Evolutionary conservation across 768 basidiomycete species (phyloP).

Genomic region (Boletus tylopilopsis): DNA sequence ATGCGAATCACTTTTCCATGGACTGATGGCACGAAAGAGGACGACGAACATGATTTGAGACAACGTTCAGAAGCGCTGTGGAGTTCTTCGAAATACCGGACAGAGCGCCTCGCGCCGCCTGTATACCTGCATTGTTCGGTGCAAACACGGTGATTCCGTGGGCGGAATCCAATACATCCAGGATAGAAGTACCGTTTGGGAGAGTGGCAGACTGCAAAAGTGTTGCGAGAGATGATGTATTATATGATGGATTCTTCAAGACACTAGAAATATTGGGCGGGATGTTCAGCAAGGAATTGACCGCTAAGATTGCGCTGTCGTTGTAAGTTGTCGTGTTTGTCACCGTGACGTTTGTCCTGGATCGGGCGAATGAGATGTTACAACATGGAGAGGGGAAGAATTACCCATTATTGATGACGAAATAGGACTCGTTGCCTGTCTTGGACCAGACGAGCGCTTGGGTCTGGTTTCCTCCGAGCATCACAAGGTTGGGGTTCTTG

Average conservation of each 20-base stretch:
- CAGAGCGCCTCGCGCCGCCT: slow-evolving; percentile 32
- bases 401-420: slow-evolving; percentile 50
- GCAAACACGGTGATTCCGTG: slow-evolving; percentile 66
- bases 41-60: slow-evolving; percentile 57
- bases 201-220: slow-evolving; percentile 20
- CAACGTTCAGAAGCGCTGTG: slow-evolving; percentile 41
- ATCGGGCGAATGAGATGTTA: not conserved
- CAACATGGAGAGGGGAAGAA: slow-evolving; percentile 1
- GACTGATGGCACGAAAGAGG: not conserved
- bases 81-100: slow-evolving; percentile 39
- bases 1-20: not conserved
- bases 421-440: slow-evolving; percentile 35
- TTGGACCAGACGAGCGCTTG: slow-evolving; percentile 54
- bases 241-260: slow-evolving; percentile 34
- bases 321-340: slow-evolving; percentile 36
- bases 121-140: slow-evolving; percentile 52
- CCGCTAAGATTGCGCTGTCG: slow-evolving; percentile 44
- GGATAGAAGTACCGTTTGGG: slow-evolving; percentile 20
- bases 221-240: slow-evolving; percentile 35
- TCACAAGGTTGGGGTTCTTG: slow-evolving; percentile 42
- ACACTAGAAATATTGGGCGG: slow-evolving; percentile 47
- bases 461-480: slow-evolving; percentile 52
- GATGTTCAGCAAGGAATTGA: slow-evolving; percentile 48
- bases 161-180: slow-evolving; percentile 32
- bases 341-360: slow-evolving; percentile 35